Evolutionary conservation across 2,329 filamentous ascomycete genomes (phyloP), one percentile per base, ranked within the genome.

Genomic region (Monosporascus sp.): DNA sequence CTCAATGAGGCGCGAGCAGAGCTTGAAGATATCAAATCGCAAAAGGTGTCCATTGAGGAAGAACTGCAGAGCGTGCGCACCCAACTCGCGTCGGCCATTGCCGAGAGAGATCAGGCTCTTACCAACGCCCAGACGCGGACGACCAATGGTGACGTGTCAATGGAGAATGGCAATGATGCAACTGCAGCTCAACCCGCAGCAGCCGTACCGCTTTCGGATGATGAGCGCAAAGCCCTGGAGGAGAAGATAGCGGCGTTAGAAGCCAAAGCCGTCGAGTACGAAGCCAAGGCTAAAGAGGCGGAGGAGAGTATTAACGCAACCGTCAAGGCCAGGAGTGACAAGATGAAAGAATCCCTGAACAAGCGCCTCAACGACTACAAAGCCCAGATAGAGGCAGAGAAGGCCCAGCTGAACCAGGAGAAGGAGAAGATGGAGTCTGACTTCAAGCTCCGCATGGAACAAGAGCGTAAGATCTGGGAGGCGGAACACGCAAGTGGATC

Each of bases 361-460:
- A 84, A 82, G 65, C 90, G 88, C 65, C 76, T 96, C 17, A 81
- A 77, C 52, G 89, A 90, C 60, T 80, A 84, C 45, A 80, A 78
- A 58, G 31, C 60, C 5, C 58, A 65, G 44, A 75, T 73, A 46
- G 75, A 75, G 53, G 69, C 75, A 35, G 73, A 77, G 52, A 82
- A 82, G 63, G 75, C 78, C 54, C 81, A 81, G 61, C 61, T 85
- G 37, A 81, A 85, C 61, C 85, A 85, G 61, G 83, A 87, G 65
- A 80, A 80, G 61, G 77, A 80, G 54, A 85, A 84, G 46, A 81
- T 81, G 75, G 72, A 78, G 56, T 80, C 80, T 5, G 83, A 86
- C 47, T 64, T 63, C 48, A 62, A 63, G 41, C 51, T 65, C 20
- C 63, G 62, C 44, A 55, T 66, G 53, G 63, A 65, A 51, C 62